Evolutionary conservation across 306 rosid genomes (phyloP).

Genomic region (Albizia julibrissin): DNA sequence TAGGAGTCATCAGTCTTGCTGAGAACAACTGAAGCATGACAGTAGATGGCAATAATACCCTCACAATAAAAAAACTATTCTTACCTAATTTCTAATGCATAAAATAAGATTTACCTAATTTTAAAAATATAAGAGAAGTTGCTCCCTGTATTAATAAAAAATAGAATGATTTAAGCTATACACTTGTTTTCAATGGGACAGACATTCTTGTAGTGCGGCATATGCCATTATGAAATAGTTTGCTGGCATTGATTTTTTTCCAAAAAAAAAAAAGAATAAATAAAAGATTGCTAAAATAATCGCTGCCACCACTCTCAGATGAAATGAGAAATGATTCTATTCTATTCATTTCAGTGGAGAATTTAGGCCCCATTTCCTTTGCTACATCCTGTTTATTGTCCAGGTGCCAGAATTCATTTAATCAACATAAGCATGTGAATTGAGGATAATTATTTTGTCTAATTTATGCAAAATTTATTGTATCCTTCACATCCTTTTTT

Average conservation of each 20-base stretch:
- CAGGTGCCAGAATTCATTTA: background rate
- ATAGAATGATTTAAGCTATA: background rate
- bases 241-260: background rate
- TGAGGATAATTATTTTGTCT: background rate
- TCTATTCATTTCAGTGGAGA: background rate
- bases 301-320: background rate
- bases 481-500: background rate
- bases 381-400: background rate
- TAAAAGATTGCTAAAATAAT: background rate
- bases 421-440: background rate
- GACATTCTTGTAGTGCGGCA: background rate
- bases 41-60: background rate
- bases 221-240: background rate
- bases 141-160: background rate
- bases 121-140: background rate
- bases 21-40: constrained; percentile 26
- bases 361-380: background rate
- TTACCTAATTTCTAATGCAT: background rate
- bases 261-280: background rate
- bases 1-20: constrained; percentile 24
- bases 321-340: background rate
- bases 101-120: background rate
- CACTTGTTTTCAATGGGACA: background rate
- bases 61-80: background rate
- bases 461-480: background rate